A percentile compares a stretch with the other conserved stretches of the same genome.
phyloP scores from a whole-genome alignment of 2,329 filamentous ascomycete species.

The Graphilbum fragrans region DNA sequence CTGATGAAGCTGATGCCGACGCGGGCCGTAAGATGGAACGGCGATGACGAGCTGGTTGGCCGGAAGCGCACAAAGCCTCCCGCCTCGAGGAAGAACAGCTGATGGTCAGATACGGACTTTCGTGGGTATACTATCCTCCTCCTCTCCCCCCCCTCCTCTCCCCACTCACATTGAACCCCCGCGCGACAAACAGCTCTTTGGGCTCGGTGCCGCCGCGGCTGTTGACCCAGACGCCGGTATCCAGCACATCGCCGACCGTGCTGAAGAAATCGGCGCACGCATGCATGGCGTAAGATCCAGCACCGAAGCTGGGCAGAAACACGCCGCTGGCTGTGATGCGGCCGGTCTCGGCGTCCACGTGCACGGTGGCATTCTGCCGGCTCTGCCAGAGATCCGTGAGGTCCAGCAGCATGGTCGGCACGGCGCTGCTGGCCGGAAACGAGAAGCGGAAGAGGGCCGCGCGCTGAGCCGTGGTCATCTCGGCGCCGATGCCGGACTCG shows the following conservation, averaged over 20 bases:
- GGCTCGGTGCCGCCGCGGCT: constrained; percentile 25
- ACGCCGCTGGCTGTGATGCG: constrained; percentile 43
- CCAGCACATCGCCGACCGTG: constrained; percentile 22
- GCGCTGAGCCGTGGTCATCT: constrained; percentile 49
- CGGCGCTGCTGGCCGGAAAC: constrained; percentile 29
- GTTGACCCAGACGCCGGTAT: constrained; percentile 26
- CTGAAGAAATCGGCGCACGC: constrained; percentile 49
- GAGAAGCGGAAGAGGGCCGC: constrained; percentile 50
- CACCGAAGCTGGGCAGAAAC: constrained; percentile 50
- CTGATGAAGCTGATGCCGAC: too few species aligned
- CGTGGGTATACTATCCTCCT: constrained; percentile 18
- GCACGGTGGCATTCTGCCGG: constrained; percentile 33
- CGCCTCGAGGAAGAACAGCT: too few species aligned
- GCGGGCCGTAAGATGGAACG: too few species aligned
- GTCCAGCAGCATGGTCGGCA: constrained; percentile 44
- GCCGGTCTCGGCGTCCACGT: constrained; percentile 35
- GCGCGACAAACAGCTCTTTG: constrained; percentile 23
- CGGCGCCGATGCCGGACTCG: constrained; percentile 36
- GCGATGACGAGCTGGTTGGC: too few species aligned
- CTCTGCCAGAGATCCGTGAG: constrained; percentile 45
- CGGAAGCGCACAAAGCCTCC: too few species aligned
- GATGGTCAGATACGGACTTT: constrained; percentile 58
- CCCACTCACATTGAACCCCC: constrained; percentile 23
- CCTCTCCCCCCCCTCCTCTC: too few species aligned
- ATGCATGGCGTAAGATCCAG: constrained; percentile 42